Evolutionary conservation across 352 stramenopile genomes (phyloP).

Genomic region (Pythium rishiriense): DNA sequence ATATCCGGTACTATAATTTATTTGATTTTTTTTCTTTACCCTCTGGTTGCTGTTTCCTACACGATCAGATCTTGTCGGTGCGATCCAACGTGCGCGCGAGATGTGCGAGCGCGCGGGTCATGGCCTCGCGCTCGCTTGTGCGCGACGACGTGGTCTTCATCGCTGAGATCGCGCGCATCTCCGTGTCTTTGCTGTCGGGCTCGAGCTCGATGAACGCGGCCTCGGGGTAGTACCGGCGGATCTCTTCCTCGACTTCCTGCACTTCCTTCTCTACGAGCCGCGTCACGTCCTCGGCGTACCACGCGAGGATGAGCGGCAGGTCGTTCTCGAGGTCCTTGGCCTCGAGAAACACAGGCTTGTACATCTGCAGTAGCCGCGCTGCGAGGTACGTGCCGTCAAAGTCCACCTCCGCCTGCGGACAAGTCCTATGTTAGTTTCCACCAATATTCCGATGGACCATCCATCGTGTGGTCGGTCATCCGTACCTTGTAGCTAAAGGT

Average conservation of each 20-base stretch:
- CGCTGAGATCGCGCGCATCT: slow-evolving; percentile 82
- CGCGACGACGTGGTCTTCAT: slow-evolving; percentile 82
- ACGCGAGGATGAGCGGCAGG: slow-evolving; percentile 92
- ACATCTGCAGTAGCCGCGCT: slow-evolving; percentile 93
- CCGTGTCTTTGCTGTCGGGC: slow-evolving; percentile 91
- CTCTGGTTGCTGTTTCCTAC: background rate
- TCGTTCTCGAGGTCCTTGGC: slow-evolving; percentile 92
- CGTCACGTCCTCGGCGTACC: slow-evolving; percentile 96
- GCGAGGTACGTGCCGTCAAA: slow-evolving; percentile 98
- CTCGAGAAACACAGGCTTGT: slow-evolving; percentile 92
- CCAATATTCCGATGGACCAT: no score
- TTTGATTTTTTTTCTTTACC: slow-evolving; percentile 8
- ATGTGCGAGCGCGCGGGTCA: slow-evolving; percentile 74
- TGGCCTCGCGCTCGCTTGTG: slow-evolving; percentile 84
- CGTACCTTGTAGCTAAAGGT: slow-evolving; percentile 97
- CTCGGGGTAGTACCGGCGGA: slow-evolving; percentile 91
- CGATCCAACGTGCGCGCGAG: slow-evolving; percentile 75
- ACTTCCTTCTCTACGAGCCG: slow-evolving; percentile 95
- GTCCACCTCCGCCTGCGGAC: slow-evolving; percentile 94
- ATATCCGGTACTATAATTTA: slow-evolving; percentile 24
- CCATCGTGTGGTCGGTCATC: no score
- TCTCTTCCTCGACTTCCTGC: slow-evolving; percentile 94
- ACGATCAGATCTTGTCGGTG: slow-evolving; percentile 16
- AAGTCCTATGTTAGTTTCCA: no score
- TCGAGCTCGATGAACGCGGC: slow-evolving; percentile 98